Evolutionary conservation across 2,329 filamentous ascomycete genomes (phyloP).

Genomic region (Exophiala bonariae): DNA sequence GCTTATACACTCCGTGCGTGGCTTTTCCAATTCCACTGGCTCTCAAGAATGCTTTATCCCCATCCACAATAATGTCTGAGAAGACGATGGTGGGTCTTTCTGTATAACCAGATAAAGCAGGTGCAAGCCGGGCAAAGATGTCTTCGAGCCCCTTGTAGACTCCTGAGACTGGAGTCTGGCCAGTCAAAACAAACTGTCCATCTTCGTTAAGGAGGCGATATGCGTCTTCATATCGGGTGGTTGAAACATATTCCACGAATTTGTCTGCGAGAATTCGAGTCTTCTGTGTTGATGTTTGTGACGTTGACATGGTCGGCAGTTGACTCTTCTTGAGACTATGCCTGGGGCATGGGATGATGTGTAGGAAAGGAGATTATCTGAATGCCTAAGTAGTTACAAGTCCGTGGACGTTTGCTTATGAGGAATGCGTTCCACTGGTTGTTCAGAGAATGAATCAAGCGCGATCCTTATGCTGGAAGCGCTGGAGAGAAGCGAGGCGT

Average conservation of each 20-base stretch:
- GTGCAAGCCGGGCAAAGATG: not conserved
- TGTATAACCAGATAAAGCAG: not conserved
- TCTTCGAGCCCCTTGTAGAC: not conserved
- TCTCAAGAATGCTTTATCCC: not conserved
- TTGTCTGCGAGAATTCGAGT: not conserved
- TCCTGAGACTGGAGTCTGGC: constrained; percentile 1
- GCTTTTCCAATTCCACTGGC: not conserved
- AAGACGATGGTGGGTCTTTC: not conserved
- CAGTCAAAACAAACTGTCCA: constrained; percentile 5
- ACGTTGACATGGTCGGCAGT: not conserved
- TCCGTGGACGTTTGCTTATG: too few relatives aligned
- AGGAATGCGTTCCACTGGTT: too few relatives aligned
- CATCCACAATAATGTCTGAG: not conserved
- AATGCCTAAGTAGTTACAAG: too few relatives aligned
- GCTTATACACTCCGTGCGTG: not conserved
- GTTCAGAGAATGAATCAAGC: too few relatives aligned
- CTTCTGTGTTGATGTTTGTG: not conserved
- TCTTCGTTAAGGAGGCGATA: constrained; percentile 6
- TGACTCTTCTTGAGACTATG: too few relatives aligned
- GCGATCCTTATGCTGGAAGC: too few relatives aligned
- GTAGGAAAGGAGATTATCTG: too few relatives aligned
- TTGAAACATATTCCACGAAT: constrained; percentile 4
- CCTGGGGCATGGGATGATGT: too few relatives aligned
- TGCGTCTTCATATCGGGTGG: constrained; percentile 3
- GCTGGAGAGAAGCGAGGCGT: too few relatives aligned